A percentile compares a stretch with the other conserved stretches of the same genome.
Conservation (phyloP, 2,329 filamentous ascomycete genomes). For the Calonectria pseudoturangicola region DNA sequence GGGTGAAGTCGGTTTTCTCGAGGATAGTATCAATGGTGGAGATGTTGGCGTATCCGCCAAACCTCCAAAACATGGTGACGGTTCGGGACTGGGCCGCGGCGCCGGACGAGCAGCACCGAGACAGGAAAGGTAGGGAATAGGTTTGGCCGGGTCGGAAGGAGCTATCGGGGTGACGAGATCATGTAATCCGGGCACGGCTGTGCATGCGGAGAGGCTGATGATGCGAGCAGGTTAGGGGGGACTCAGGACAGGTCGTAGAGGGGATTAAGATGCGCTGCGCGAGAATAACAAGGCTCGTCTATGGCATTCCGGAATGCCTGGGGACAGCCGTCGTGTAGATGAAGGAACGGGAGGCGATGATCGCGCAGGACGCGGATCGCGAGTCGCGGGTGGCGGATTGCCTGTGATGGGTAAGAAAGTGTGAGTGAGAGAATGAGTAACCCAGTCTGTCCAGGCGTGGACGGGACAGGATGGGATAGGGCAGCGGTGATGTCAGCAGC, state of each 20-base stretch:
- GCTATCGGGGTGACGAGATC: constrained; percentile 52
- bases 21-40: constrained; percentile 97
- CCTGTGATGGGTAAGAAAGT: constrained; percentile 37
- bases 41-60: constrained; percentile 98
- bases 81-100: constrained; percentile 55
- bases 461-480: constrained; percentile 34
- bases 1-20: constrained; percentile 95
- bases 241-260: constrained; percentile 20
- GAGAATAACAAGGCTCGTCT: constrained; percentile 32
- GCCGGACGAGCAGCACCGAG: constrained; percentile 59
- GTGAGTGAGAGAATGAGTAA: constrained; percentile 34
- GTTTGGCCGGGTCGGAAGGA: constrained; percentile 40
- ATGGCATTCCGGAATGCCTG: constrained; percentile 42
- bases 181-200: constrained; percentile 53
- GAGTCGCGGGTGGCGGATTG: constrained; percentile 36
- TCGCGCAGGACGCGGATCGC: constrained; percentile 37
- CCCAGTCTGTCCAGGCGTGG: constrained; percentile 22
- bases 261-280: constrained; percentile 36
- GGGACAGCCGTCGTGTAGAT: constrained; percentile 5
- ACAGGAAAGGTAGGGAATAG: constrained; percentile 45
- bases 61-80: constrained; percentile 98
- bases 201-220: constrained; percentile 37
- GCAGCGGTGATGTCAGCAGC: constrained; percentile 43
- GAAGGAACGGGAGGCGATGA: constrained; percentile 25
- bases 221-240: constrained; percentile 30